Evolutionary conservation across 352 stramenopile genomes (phyloP).

Genomic region (Phytophthora sojae): DNA sequence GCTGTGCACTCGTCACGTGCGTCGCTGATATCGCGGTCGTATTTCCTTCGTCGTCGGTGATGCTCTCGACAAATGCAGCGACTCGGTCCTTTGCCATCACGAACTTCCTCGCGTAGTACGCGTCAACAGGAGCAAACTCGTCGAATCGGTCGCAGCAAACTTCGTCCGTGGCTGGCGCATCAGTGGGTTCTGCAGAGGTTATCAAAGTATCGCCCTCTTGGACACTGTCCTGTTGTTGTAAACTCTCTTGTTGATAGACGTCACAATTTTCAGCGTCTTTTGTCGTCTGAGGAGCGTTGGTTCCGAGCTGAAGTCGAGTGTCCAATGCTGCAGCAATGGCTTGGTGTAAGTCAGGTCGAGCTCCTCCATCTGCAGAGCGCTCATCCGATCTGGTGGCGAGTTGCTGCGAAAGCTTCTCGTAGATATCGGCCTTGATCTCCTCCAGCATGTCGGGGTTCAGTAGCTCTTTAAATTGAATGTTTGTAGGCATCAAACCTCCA

Average conservation of each 20-base stretch:
- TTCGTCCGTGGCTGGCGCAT: too few relatives aligned
- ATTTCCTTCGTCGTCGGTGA: constrained; percentile 15
- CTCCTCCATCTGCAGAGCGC: constrained; percentile 11
- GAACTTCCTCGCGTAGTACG: constrained; percentile 53
- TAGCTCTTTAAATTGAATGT: constrained; percentile 63
- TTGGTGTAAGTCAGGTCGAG: constrained; percentile 47
- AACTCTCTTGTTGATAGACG: constrained; percentile 2
- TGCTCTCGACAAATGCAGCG: constrained; percentile 26
- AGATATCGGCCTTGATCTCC: constrained; percentile 71
- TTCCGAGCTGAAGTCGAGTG: constrained; percentile 53
- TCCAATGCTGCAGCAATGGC: constrained; percentile 60
- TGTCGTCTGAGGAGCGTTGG: constrained; percentile 38
- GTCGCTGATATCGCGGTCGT: constrained; percentile 10
- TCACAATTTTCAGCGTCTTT: constrained; percentile 1
- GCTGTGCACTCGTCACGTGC: constrained; percentile 41
- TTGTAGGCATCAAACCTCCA: constrained; percentile 16
- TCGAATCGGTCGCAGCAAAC: too few relatives aligned
- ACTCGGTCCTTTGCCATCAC: constrained; percentile 46
- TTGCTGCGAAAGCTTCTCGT: constrained; percentile 57
- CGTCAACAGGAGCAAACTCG: too few relatives aligned
- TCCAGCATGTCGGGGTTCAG: constrained; percentile 59
- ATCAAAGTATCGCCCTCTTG: constrained; percentile 5
- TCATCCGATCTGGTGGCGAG: constrained; percentile 23
- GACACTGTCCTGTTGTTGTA: not conserved
- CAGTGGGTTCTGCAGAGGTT: not conserved